Conservation (phyloP, 108 stramenopile species). For the Nitzschia palea region DNA sequence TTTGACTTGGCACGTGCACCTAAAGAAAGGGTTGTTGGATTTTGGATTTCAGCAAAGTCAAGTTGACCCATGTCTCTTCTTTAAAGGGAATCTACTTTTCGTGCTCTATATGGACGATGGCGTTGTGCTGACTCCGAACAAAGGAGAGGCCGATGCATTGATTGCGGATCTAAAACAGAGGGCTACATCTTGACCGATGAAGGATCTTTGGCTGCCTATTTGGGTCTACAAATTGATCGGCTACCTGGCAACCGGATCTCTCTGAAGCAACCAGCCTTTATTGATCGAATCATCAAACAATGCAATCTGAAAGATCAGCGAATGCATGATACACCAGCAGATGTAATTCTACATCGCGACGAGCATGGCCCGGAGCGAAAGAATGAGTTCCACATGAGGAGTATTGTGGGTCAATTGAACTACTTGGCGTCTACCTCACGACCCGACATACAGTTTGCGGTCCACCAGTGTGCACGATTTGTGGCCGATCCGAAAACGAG, state of each 20-base stretch:
- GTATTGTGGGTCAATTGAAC: conserved; percentile 33
- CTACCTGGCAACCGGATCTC: conserved; percentile 5
- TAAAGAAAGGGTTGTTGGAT: background rate
- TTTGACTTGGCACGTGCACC: conserved; percentile 1
- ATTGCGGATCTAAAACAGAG: background rate
- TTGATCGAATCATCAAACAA: conserved; percentile 2
- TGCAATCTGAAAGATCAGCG: background rate
- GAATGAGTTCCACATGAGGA: background rate
- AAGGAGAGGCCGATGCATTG: background rate
- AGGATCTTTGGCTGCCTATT: conserved; percentile 34
- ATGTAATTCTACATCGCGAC: background rate
- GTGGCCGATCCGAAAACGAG: conserved; percentile 8
- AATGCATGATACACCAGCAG: background rate
- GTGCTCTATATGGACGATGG: conserved; percentile 47
- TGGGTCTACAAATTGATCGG: conserved; percentile 23
- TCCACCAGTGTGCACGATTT: conserved; percentile 31
- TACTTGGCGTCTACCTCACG: conserved; percentile 28
- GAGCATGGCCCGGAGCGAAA: background rate
- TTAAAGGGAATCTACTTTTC: conserved; percentile 35
- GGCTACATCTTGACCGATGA: conserved; percentile 22
- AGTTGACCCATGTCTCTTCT: conserved; percentile 15
- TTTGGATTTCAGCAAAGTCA: background rate
- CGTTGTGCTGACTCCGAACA: conserved; percentile 16
- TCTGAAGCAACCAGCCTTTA: conserved; percentile 31
- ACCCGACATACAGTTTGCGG: conserved; percentile 31